These are phyloP conservation scores for Emmonsia crescens DNA, from an alignment of 2,329 filamentous ascomycete genomes.

Conservation along the genomic window DNA sequence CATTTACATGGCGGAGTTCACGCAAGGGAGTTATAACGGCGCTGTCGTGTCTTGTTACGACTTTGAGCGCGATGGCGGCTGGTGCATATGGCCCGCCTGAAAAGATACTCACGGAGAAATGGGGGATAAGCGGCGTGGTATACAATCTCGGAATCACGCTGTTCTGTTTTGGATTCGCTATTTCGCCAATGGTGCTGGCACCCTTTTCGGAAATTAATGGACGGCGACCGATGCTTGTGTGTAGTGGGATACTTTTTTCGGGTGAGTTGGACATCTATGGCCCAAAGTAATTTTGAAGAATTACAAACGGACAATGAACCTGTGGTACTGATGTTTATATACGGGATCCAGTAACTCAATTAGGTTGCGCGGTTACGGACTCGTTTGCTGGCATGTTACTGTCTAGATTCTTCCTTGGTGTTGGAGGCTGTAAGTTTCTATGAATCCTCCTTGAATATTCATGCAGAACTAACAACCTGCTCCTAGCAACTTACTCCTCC, in stretches of 20 bases:
- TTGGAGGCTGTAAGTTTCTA: slow-evolving; percentile 54
- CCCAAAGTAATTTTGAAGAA: not conserved
- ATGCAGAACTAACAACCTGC: not conserved
- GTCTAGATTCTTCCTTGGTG: slow-evolving; percentile 63
- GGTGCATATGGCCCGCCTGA: slow-evolving; percentile 67
- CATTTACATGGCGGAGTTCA: slow-evolving; percentile 59
- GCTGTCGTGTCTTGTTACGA: slow-evolving; percentile 65
- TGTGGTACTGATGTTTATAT: slow-evolving; percentile 6
- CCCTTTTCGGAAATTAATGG: slow-evolving; percentile 85
- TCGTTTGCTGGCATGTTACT: slow-evolving; percentile 64
- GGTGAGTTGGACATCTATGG: slow-evolving; percentile 22
- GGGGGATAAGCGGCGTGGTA: slow-evolving; percentile 53
- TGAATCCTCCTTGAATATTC: not conserved
- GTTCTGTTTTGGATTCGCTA: slow-evolving; percentile 69
- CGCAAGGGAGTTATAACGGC: slow-evolving; percentile 62
- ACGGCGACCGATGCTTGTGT: slow-evolving; percentile 68
- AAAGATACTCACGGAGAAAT: slow-evolving; percentile 53
- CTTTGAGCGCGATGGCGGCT: slow-evolving; percentile 67
- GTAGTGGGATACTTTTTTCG: slow-evolving; percentile 61
- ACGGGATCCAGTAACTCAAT: slow-evolving; percentile 43
- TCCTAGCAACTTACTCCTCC: slow-evolving; percentile 58
- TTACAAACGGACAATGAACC: too few species aligned
- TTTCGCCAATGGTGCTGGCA: slow-evolving; percentile 79
- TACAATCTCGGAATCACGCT: slow-evolving; percentile 66
- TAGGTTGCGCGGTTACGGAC: slow-evolving; percentile 60